A percentile compares a stretch with the other conserved stretches of the same genome.
These are phyloP conservation scores for Hyphopichia pseudoburtonii DNA, from an alignment of 1,139 yeast genomes.

Conservation along the genomic window DNA sequence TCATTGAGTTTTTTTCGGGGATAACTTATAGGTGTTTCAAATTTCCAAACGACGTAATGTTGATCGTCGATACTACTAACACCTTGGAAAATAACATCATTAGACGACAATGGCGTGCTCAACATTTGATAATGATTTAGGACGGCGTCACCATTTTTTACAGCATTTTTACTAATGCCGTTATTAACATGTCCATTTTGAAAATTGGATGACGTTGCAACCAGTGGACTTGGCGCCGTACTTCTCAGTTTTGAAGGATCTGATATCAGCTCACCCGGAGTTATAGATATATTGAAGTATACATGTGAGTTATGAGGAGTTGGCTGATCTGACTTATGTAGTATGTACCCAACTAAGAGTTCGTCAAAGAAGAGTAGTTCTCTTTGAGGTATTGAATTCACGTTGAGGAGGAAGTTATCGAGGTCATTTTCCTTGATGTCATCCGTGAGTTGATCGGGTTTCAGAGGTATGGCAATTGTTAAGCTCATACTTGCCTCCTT, in stretches of 20 bases:
- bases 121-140: conserved; percentile 14
- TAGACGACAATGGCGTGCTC: conserved; percentile 13
- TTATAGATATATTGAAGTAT: conserved; percentile 27
- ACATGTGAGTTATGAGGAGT: conserved; percentile 6
- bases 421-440: conserved; percentile 3
- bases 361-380: conserved; percentile 40
- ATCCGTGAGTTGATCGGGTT: conserved; percentile 4
- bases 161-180: conserved; percentile 1
- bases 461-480: conserved; percentile 8
- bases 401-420: conserved; percentile 5
- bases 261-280: conserved; percentile 23
- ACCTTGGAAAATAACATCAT: conserved; percentile 13
- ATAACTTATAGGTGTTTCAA: conserved; percentile 34
- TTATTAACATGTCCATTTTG: conserved; percentile 4
- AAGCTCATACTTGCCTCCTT: conserved; percentile 10
- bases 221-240: background rate
- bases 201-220: background rate
- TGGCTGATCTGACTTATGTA: conserved; percentile 14
- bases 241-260: background rate
- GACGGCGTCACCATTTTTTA: conserved; percentile 6
- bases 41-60: conserved; percentile 29
- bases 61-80: conserved; percentile 8
- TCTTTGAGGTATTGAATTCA: conserved; percentile 1
- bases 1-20: conserved; percentile 33
- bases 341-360: conserved; percentile 32